Conservation (phyloP, 495 filamentous ascomycete genomes). For the Hypoxylon crocopeplum region DNA sequence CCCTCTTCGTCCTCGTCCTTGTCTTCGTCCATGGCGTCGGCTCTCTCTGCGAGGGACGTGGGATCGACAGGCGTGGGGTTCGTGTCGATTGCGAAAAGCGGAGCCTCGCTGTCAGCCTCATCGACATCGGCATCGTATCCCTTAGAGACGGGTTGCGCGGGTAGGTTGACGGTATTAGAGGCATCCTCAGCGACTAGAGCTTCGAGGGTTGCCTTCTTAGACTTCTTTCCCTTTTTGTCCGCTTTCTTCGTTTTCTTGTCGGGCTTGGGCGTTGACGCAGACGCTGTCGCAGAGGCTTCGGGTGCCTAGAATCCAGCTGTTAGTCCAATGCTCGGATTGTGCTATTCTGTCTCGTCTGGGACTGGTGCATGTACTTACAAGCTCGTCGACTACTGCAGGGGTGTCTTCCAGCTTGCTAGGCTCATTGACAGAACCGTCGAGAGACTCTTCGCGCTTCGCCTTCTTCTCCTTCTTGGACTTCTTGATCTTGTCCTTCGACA, state of each 20-base stretch:
- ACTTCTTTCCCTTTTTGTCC: conserved; percentile 20
- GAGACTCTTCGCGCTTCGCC: not conserved
- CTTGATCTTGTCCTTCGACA: conserved; percentile 34
- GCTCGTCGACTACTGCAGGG: not conserved
- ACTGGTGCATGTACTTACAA: conserved; percentile 10
- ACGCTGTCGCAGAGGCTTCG: no score
- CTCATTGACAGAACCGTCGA: not conserved
- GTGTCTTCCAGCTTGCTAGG: not conserved
- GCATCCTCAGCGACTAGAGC: no score
- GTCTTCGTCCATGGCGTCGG: not conserved
- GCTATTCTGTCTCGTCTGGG: not conserved
- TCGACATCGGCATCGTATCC: not conserved
- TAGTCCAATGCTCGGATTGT: not conserved
- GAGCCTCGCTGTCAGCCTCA: conserved; percentile 3
- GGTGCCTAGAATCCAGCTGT: not conserved
- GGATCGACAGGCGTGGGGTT: conserved; percentile 27
- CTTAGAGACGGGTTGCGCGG: no score
- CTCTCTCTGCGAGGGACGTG: not conserved
- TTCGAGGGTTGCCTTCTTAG: no score
- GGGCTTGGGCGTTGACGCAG: not conserved
- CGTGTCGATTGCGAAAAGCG: conserved; percentile 34
- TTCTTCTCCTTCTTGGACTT: conserved; percentile 35
- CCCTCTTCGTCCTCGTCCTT: not conserved
- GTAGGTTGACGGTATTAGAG: no score
- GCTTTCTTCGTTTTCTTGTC: not conserved